Base-by-base conservation (phyloP, 1,284 basidiomycete species). In the Entoloma clypeatum region DNA sequence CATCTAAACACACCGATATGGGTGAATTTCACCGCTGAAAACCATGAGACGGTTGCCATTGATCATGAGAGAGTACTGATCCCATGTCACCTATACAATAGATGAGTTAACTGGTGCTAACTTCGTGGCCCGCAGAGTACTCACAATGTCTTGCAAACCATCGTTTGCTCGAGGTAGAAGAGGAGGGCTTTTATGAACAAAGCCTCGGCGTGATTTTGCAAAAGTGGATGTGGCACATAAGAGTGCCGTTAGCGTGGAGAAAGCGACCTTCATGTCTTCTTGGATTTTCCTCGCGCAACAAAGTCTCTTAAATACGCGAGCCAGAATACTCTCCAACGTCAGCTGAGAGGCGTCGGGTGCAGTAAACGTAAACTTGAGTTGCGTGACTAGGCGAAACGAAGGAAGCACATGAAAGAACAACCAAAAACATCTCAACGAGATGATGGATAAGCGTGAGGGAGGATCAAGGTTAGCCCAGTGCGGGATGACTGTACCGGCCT, bases 21-120 rank as follows among this genome's bases (percentile, higher is more conserved):
- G 69, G 50, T 74, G 71, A 11, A 74, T 63, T 50, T 74, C 71
- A 43, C 71, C 71, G 40, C 70, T 68, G 45, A 68, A 71, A 4
- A 74, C 45, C 57, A 69, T 66, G 7, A 70, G 43, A n/a, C 70
- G 68, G 35, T 63, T 61, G 13, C 70, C 69, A 33, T 72, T 71
- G 47, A 74, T 69, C 50, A 67, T 59, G 18, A 67, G 59, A 1
- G 72, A 74, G 41, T 74, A 72, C 50, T 72, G 56, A 45, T 74
- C 72, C 72, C 72, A 74, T 14, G 63, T 64, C 1, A 65, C 62
- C 63, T 62, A 42, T 18, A 22, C n/a, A 31, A 46, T 8, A 16
- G 21, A 35, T 13, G 5, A 26, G 11, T 28, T 10, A 32, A 25
- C 14, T 25, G 36, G 9, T 9, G 31, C 2, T 8, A 21, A 23